Base-by-base conservation (phyloP, 1,284 basidiomycete species). In the Grifola frondosa region DNA sequence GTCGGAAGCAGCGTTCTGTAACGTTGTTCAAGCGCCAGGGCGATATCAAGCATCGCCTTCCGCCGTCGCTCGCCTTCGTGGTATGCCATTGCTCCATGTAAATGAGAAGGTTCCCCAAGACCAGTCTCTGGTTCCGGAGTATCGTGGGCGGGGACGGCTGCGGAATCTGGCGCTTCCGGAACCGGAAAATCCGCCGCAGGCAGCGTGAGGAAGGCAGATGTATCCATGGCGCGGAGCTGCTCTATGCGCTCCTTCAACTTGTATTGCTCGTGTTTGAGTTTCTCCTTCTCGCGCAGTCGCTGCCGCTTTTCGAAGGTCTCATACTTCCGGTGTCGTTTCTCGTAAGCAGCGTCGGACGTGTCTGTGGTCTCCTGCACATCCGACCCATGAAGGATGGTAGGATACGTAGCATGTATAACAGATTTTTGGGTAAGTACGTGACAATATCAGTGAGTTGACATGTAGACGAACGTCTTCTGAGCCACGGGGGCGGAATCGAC, bases 181-280 rank as follows among this genome's bases (percentile, higher is more conserved):
- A 63, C 56, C 12, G 75, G 67, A 58, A 88, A 86, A 22, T 71
- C 70, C 13, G 75, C 66, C 6, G 76, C 73, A 35, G 82, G 75
- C 32, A 88, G 68, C 21, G 70, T 58, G 26, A 87, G 73, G 63
- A 90, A 91, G 1, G 82, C 80, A 37, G 75, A 65, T 31, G 75
- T 64, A 50, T 91, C 88, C 78, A 89, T 84, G 15, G 69, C 73
- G 49, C 77, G 80, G 46, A 96, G 73, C 59, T 93, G 84, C 33
- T 95, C 91, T 50, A 95, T 88, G 24, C 92, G 80, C 58, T 91
- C 82, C 57, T 87, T 85, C 57, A 97, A 80, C 64, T 93, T 94
- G 69, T 93, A 91, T 50, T 93, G 89, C 59, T 93, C 90, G 51
- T 91, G 86, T 61, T 88, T 83, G 47, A 97, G 77, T 59, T 91